These are phyloP conservation scores for Alternaria solani DNA, from an alignment of 2,329 filamentous ascomycete species.

Conservation along the genomic window DNA sequence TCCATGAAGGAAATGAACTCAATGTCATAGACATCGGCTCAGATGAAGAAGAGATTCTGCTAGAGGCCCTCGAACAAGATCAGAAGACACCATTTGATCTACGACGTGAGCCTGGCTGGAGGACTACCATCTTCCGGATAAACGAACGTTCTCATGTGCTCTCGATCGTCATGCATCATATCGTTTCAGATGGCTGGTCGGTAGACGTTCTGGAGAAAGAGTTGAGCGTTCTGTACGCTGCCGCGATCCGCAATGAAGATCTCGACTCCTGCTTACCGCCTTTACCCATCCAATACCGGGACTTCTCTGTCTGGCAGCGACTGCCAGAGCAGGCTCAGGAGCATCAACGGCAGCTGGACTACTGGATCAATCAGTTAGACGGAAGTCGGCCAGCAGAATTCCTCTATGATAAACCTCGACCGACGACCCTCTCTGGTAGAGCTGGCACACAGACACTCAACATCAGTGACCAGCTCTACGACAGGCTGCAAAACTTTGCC, in stretches of 20 bases:
- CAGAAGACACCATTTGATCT: slow-evolving; percentile 2
- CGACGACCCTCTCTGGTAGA: background rate
- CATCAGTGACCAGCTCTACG: background rate
- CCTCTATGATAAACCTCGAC: slow-evolving; percentile 3
- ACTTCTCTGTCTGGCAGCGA: slow-evolving; percentile 7
- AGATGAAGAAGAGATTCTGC: no score
- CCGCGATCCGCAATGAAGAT: background rate
- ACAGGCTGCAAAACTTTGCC: background rate
- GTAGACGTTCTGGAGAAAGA: slow-evolving; percentile 6
- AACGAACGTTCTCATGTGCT: slow-evolving; percentile 3
- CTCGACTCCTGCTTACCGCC: background rate
- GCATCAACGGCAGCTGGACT: background rate
- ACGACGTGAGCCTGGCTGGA: background rate
- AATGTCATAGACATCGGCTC: no score
- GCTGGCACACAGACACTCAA: background rate
- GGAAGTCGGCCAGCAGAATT: slow-evolving; percentile 5
- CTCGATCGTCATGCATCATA: slow-evolving; percentile 20
- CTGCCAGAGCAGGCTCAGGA: background rate
- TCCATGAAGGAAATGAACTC: background rate
- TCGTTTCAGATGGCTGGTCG: slow-evolving; percentile 21
- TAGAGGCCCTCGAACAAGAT: no score
- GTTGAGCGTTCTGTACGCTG: background rate
- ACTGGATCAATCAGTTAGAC: background rate
- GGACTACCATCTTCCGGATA: background rate
- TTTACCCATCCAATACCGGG: slow-evolving; percentile 5